phyloP scores from a whole-genome alignment of 306 rosid species.

The Urtica urens region DNA sequence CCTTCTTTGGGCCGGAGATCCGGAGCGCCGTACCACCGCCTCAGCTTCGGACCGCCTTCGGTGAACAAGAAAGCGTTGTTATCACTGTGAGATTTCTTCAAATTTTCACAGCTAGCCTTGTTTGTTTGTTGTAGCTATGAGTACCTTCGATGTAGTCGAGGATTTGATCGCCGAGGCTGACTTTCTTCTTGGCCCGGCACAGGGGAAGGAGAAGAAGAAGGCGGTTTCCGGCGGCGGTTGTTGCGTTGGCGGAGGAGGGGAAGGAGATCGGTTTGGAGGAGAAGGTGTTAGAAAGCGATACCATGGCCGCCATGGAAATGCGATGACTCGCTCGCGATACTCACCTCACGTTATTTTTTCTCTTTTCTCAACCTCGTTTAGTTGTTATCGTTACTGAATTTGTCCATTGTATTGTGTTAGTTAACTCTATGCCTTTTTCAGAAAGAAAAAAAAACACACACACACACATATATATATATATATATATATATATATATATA shows the following conservation, averaged over 20 bases:
- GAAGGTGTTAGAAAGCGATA: conserved; percentile 7
- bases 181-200: conserved; percentile 77
- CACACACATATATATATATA: no score
- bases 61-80: neutral
- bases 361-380: no score
- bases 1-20: conserved; percentile 60
- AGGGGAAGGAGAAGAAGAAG: conserved; percentile 10
- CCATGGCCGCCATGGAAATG: conserved; percentile 52
- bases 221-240: conserved; percentile 14
- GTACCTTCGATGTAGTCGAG: conserved; percentile 90
- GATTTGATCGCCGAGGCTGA: conserved; percentile 66
- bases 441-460: no score
- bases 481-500: no score
- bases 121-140: neutral
- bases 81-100: neutral
- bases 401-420: no score
- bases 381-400: no score
- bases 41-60: conserved; percentile 81
- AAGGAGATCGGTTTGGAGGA: conserved; percentile 17
- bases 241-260: conserved; percentile 11
- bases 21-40: conserved; percentile 96
- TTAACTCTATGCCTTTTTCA: no score
- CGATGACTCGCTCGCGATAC: no score
- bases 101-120: neutral
- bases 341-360: no score